Conservation (phyloP, 306 rosid species). For the Lablab purpureus region DNA sequence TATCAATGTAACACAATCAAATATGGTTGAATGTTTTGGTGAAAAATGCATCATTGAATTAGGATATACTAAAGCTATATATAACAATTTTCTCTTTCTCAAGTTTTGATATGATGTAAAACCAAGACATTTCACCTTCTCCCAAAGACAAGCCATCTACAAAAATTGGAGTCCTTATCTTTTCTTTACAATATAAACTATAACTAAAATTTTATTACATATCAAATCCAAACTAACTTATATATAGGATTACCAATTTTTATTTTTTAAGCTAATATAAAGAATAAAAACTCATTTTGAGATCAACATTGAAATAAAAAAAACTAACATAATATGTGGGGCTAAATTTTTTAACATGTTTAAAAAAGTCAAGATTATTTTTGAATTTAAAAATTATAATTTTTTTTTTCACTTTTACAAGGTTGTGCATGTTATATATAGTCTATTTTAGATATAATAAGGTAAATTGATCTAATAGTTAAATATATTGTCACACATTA, state of each 20-base stretch:
- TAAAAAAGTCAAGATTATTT: not conserved
- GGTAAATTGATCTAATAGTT: no score
- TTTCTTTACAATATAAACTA: no score
- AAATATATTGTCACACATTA: no score
- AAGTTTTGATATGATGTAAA: not conserved
- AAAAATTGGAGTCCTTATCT: not conserved
- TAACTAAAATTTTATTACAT: not conserved
- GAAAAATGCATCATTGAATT: not conserved
- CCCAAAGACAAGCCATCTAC: not conserved
- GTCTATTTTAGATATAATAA: no score
- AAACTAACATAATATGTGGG: not conserved
- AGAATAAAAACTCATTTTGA: not conserved
- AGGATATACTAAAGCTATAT: not conserved
- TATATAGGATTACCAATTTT: not conserved
- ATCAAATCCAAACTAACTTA: not conserved
- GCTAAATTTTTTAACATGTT: not conserved
- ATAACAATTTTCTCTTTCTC: not conserved
- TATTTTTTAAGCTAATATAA: not conserved
- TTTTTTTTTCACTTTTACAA: no score
- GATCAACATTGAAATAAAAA: not conserved
- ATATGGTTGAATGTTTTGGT: no score
- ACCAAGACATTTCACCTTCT: not conserved
- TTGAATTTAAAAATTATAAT: not conserved
- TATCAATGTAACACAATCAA: no score
- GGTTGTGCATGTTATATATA: no score